Conservation (phyloP, 1,139 yeast species). For the Groenewaldozyma auringiensis region DNA sequence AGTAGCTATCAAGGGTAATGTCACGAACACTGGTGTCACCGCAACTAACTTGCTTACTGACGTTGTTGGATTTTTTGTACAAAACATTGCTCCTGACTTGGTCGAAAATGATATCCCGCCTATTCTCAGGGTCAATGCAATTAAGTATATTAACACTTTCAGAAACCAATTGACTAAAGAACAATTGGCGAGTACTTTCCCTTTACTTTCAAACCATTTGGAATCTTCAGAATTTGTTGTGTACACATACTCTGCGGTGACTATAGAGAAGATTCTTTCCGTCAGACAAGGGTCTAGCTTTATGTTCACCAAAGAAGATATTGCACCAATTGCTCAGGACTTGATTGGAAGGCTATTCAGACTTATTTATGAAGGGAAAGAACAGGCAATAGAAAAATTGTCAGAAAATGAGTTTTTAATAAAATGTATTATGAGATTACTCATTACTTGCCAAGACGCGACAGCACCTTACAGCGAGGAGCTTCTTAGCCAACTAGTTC, state of each 20-base stretch:
- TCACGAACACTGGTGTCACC: constrained; percentile 82
- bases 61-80: constrained; percentile 76
- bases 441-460: constrained; percentile 66
- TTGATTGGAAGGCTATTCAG: constrained; percentile 59
- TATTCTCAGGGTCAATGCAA: constrained; percentile 83
- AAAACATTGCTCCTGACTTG: constrained; percentile 76
- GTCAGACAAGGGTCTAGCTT: constrained; percentile 50
- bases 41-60: constrained; percentile 79
- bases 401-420: constrained; percentile 93
- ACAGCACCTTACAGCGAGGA: constrained; percentile 35
- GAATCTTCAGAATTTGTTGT: constrained; percentile 68
- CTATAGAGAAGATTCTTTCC: constrained; percentile 80
- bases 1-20: constrained; percentile 81
- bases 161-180: constrained; percentile 87
- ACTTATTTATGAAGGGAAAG: constrained; percentile 51
- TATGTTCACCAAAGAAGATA: constrained; percentile 66
- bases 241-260: constrained; percentile 87
- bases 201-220: constrained; percentile 62
- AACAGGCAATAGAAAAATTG: constrained; percentile 69
- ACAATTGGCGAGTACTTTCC: constrained; percentile 72
- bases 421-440: constrained; percentile 79
- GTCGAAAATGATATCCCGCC: constrained; percentile 36
- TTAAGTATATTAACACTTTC: constrained; percentile 80
- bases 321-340: constrained; percentile 47
- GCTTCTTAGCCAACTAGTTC: constrained; percentile 54